A percentile compares a stretch with the other conserved stretches of the same genome.
Evolutionary conservation across 129 eudicot genomes (phyloP).

Genomic region (Deinandra increscens): DNA sequence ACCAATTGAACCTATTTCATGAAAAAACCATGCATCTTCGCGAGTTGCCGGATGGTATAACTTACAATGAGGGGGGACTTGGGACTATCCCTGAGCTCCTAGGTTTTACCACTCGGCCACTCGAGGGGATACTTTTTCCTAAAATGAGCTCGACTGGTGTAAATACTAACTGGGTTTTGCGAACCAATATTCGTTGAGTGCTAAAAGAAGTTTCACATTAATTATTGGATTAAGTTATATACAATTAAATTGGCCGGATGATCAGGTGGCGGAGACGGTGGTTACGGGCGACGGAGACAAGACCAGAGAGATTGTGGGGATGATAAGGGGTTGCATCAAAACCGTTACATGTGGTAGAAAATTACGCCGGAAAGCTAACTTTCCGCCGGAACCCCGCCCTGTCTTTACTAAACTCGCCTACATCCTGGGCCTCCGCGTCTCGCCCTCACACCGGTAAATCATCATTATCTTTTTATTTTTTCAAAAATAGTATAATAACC

Average conservation of each 20-base stretch:
- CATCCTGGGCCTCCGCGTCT: slow-evolving; percentile 87
- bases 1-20: no score
- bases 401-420: slow-evolving; percentile 76
- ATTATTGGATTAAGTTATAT: no score
- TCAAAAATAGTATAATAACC: neutral
- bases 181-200: no score
- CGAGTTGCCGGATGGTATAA: no score
- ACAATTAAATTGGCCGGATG: neutral
- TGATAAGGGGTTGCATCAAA: slow-evolving; percentile 90
- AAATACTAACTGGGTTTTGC: no score
- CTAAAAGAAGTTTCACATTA: no score
- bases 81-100: no score
- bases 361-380: slow-evolving; percentile 34
- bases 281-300: slow-evolving; percentile 30
- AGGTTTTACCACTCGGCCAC: no score
- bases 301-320: slow-evolving; percentile 69
- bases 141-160: no score
- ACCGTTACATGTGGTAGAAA: slow-evolving; percentile 83
- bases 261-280: slow-evolving; percentile 85
- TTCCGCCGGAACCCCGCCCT: slow-evolving; percentile 38
- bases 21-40: no score
- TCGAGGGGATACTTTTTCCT: no score
- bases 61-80: no score
- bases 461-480: neutral
- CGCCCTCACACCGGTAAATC: slow-evolving; percentile 73